Base-by-base conservation (phyloP, 2,329 filamentous ascomycete species). In the Verticillium alfalfae region DNA sequence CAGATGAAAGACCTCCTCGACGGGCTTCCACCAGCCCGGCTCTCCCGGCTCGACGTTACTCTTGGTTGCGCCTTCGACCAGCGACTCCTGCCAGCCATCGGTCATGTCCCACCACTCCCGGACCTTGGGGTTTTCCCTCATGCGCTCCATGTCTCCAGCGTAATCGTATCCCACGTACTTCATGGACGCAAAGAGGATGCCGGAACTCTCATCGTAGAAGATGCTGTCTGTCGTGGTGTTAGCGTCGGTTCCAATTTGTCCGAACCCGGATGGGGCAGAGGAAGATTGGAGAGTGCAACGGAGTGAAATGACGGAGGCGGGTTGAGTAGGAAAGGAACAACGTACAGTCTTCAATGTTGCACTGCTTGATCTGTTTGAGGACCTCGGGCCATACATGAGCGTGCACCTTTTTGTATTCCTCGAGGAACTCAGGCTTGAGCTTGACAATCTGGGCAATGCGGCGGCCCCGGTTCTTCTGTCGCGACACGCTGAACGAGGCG, bases 51-150 rank as follows among this genome's bases (percentile, higher is more conserved):
- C 81, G 45, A 22, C 45, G 45, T 52, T 18, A 64, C 85, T 88
- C 63, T 80, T 81, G 67, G 77, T 80, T 2, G 85, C 86, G 0
- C 85, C 87, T 0, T 82, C 79, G 1, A 88, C 83, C 36, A 89
- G 70, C 55, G 79, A 82, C 73, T 86, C 88, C 76, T 93, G 91
- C 80, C 88, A 91, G 15, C 80, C 79, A 72, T 94, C 91, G 58
- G 91, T 93, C 86, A 93, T 88, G 62, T 78, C 78, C 90, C 90
- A 94, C 91, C 91, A 94, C 72, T 90, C 87, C 61, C 85, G 82
- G 38, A 93, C 88, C 70, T 88, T 88, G 1, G 85, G 82, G 67
- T 93, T 92, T 62, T 85, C 85, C 1, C 82, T 81, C 90, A 93
- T 93, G 64, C 79, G 81, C 73, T 85, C 82, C 91, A 94, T 93